A percentile compares a stretch with the other conserved stretches of the same genome.
These are phyloP conservation scores for Ilyonectria robusta DNA, from an alignment of 2,329 filamentous ascomycete genomes.

Conservation along the genomic window DNA sequence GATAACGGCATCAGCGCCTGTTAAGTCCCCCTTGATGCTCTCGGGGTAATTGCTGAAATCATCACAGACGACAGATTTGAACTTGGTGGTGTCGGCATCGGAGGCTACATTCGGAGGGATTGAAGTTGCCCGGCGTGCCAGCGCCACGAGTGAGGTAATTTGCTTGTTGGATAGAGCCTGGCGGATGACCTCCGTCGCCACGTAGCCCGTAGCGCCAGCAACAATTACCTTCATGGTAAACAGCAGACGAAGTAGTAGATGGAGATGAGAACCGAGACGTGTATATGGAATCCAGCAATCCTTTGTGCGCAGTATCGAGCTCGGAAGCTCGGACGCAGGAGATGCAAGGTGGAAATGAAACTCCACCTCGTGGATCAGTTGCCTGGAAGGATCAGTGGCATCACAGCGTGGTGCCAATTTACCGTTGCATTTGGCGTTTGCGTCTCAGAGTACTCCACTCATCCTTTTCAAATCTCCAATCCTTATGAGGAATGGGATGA, in stretches of 20 bases:
- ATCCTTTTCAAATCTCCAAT: background rate
- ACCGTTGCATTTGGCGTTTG: background rate
- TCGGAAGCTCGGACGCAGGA: background rate
- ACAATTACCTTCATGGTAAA: conserved; percentile 60
- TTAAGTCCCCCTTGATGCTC: conserved; percentile 55
- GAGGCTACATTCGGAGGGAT: conserved; percentile 41
- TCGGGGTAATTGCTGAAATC: conserved; percentile 60
- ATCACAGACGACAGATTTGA: conserved; percentile 56
- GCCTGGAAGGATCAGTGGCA: too few relatives aligned
- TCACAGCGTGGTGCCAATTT: background rate
- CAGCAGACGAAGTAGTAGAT: background rate
- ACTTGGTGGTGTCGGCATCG: conserved; percentile 51
- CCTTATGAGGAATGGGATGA: background rate
- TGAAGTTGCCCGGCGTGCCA: conserved; percentile 56
- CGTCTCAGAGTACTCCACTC: background rate
- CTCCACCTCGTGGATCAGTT: background rate
- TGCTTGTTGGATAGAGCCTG: conserved; percentile 55
- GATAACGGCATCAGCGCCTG: conserved; percentile 59
- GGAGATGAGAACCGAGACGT: background rate
- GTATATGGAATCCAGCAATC: background rate
- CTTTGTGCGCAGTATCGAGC: background rate
- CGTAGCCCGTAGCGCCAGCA: conserved; percentile 58
- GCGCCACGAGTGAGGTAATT: conserved; percentile 58
- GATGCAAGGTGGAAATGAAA: background rate
- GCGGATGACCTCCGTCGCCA: conserved; percentile 60